A percentile compares a stretch with the other conserved stretches of the same genome.
These are phyloP conservation scores for Cystoisospora suis DNA, from an alignment of 169 alveolate species.

Conservation along the genomic window DNA sequence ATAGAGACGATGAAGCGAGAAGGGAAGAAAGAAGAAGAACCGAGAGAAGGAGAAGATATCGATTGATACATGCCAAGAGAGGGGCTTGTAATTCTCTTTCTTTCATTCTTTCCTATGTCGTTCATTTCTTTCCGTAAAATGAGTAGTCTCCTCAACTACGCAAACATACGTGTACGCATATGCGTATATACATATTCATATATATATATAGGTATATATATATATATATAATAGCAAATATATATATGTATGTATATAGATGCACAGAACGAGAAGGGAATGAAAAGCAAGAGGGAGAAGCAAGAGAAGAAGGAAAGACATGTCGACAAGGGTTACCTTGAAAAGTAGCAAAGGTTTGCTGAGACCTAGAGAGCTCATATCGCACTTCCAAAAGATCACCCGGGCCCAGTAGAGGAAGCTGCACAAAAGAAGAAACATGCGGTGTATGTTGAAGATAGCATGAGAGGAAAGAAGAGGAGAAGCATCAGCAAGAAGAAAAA, in stretches of 20 bases:
- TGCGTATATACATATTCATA: too few species aligned
- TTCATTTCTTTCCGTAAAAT: too few species aligned
- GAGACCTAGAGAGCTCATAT: constrained; percentile 67
- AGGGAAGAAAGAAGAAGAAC: too few species aligned
- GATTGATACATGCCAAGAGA: too few species aligned
- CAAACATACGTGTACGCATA: not conserved
- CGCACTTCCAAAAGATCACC: constrained; percentile 68
- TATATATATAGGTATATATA: too few species aligned
- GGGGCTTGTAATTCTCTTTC: too few species aligned
- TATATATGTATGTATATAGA: too few species aligned
- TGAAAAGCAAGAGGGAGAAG: not conserved
- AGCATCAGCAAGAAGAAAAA: not conserved
- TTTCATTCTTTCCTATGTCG: too few species aligned
- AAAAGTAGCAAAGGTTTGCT: constrained; percentile 67
- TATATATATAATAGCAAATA: not conserved
- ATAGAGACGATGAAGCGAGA: too few species aligned
- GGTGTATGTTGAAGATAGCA: not conserved
- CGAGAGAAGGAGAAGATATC: too few species aligned
- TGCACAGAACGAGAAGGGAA: not conserved
- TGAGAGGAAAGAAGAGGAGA: not conserved
- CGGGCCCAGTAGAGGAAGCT: constrained; percentile 62
- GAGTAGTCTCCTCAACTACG: too few species aligned
- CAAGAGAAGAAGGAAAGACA: not conserved
- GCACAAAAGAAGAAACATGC: not conserved
- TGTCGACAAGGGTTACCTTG: constrained; percentile 48